These are phyloP conservation scores for Rubia peregrina DNA, from an alignment of 305 asterid genomes.

Conservation along the genomic window DNA sequence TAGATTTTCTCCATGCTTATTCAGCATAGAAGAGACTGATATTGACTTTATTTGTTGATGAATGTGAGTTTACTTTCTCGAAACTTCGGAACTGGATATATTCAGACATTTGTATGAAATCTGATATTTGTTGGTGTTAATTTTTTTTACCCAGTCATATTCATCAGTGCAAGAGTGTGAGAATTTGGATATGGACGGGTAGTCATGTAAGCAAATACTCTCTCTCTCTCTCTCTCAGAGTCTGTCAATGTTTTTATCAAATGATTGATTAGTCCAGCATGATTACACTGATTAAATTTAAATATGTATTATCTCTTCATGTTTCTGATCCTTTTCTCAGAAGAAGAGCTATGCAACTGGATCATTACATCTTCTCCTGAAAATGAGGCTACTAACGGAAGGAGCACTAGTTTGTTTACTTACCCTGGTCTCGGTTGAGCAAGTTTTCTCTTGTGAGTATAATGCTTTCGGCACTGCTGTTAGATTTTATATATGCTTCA, in stretches of 20 bases:
- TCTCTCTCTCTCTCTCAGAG: no score
- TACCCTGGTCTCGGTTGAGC: constrained; percentile 42
- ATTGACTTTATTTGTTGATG: neutral
- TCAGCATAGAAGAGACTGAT: constrained; percentile 4
- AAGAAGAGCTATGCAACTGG: constrained; percentile 7
- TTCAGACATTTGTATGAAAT: neutral
- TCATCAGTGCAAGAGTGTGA: neutral
- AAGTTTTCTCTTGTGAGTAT: constrained; percentile 48
- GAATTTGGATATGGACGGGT: neutral
- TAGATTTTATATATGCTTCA: constrained; percentile 10
- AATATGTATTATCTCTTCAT: constrained; percentile 1
- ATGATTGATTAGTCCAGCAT: neutral
- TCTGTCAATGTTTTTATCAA: no score
- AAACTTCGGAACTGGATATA: neutral
- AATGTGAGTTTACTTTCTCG: constrained; percentile 4
- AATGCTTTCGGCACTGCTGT: neutral
- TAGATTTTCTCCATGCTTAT: constrained; percentile 1
- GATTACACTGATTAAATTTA: neutral
- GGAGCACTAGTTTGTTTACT: constrained; percentile 37
- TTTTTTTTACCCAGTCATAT: no score
- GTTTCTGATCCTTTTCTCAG: constrained; percentile 2
- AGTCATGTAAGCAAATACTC: no score
- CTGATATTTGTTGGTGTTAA: neutral
- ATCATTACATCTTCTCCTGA: constrained; percentile 9
- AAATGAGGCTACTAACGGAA: constrained; percentile 47